Evolutionary conservation across 306 rosid genomes (phyloP), one percentile per base, ranked within the genome.

Genomic region (Lathyrus aphaca): DNA sequence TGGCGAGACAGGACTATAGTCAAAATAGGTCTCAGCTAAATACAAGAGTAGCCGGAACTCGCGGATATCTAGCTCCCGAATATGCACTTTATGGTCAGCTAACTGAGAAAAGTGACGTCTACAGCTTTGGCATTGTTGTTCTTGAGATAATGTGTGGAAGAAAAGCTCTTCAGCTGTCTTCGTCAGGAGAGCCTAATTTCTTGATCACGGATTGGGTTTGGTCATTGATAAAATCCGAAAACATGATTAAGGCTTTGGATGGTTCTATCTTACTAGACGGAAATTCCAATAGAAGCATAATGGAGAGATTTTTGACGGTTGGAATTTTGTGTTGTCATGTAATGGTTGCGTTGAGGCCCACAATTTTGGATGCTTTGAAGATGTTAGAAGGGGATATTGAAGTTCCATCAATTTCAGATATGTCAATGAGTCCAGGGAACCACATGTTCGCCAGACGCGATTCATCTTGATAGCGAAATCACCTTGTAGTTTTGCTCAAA

Each of bases 321-420:
- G 98, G 98, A 38, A 59, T 90, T 74, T 78, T 94, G 39, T 94
- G 86, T 80, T 87, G 95, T 75, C 97, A 94, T 80, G 84, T 87
- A 48, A 76, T 80, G 80, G 89, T 84, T 79, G 88, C 85, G 64
- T 79, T 88, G 30, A 81, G 97, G 78, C 97, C 98, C 21, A 94
- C 89, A 39, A 94, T 91, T 61, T 55, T 77, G 59, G 94, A 94
- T 13, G 92, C 90, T 59, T 73, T 94, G 81, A 94, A 88, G 76
- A 94, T 94, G 97, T 77, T 94, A 88, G 97, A 90, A 82, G 96
- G 97, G n/a, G 97, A 94, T 71, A 76, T 84, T n/a, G 96, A 94
- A 62, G 87, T 94, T 69, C 96, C 96, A 51, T 72, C 79, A 50
- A 82, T 94, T 74, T 96, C 92, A 3, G 97, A 90, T 73, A 80